Evolutionary conservation across 192 early-diverging fungal genomes (phyloP).

Genomic region (Phlyctochytrium planicorne): DNA sequence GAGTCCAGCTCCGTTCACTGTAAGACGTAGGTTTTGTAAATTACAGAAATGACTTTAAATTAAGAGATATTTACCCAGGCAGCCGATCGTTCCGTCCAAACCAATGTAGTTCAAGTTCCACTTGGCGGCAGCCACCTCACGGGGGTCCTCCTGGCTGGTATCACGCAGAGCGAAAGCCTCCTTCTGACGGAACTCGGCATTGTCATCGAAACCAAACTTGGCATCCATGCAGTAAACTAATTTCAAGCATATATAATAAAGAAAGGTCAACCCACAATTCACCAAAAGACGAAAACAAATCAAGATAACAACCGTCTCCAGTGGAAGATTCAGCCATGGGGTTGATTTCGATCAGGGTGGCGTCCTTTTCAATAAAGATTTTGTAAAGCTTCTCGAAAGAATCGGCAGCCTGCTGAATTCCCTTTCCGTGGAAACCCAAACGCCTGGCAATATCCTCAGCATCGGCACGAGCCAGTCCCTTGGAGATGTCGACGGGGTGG

Average conservation of each 20-base stretch:
- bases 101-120: conserved; percentile 99
- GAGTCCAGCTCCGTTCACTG: conserved; percentile 96
- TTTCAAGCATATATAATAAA: conserved; percentile 14
- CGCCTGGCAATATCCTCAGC: conserved; percentile 77
- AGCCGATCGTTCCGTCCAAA: conserved; percentile 96
- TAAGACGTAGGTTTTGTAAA: too few relatives aligned
- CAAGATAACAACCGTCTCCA: conserved; percentile 68
- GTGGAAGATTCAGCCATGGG: conserved; percentile 90
- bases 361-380: conserved; percentile 95
- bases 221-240: conserved; percentile 97
- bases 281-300: neutral
- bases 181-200: conserved; percentile 96
- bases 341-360: conserved; percentile 99
- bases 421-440: conserved; percentile 85
- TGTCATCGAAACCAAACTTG: conserved; percentile 99
- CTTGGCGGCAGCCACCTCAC: conserved; percentile 96
- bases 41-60: conserved; percentile 1
- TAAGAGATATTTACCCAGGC: conserved; percentile 63
- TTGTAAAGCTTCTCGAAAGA: conserved; percentile 93
- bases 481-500: conserved; percentile 85
- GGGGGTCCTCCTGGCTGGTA: conserved; percentile 91
- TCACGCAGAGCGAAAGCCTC: conserved; percentile 88
- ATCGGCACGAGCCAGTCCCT: conserved; percentile 71
- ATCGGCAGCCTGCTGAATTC: conserved; percentile 81
- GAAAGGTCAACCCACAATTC: neutral